Base-by-base conservation (phyloP, 164 flowering plant genomes). In the Berberis vulgaris region DNA sequence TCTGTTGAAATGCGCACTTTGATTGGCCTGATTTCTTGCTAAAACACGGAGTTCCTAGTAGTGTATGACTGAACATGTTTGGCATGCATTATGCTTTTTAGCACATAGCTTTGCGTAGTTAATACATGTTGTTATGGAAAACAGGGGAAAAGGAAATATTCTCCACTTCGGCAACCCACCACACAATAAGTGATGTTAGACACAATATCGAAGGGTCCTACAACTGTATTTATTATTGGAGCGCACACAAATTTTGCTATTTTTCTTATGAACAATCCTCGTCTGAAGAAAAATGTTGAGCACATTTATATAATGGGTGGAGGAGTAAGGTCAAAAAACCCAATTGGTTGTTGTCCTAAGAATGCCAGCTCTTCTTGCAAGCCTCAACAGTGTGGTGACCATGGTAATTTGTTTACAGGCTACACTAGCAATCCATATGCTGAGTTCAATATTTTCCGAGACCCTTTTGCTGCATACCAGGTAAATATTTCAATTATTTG, bases 401-500 rank as follows among this genome's bases (percentile, higher is more conserved):
- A 41, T 73, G 98, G 97, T 7, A 93, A 93, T 69, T 45, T 93
- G 71, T 88, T 80, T 75, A 85, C 91, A 13, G 85, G 60, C 63
- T 85, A 79, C 70, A 76, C 72, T 12, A 80, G 77, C 59, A 93
- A 93, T 67, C 97, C 97, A 49, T 90, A 84, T 70, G 89, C 90
- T 2, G 98, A 92, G 74, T 92, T 88, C 81, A 93, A 93, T 67
- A 70, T 93, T 7, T 90, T 85, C 68, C 88, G 76, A 61, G 98
- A 94, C 62, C 97, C 97, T 57, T 94, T 93, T 73, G 92, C 97
- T 45, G 96, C 98, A 46, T 93, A 93, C 69, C 95, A 90, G 92
- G 98, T 92, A 67, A 45, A 10, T 11, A 42, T 3, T 57, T 57
- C 9, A 5, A 41, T 57, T 56, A 3, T 26, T 13, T 57, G 41